phyloP scores from a whole-genome alignment of 805 yeast species.

The Wickerhamiella australiensis region DNA sequence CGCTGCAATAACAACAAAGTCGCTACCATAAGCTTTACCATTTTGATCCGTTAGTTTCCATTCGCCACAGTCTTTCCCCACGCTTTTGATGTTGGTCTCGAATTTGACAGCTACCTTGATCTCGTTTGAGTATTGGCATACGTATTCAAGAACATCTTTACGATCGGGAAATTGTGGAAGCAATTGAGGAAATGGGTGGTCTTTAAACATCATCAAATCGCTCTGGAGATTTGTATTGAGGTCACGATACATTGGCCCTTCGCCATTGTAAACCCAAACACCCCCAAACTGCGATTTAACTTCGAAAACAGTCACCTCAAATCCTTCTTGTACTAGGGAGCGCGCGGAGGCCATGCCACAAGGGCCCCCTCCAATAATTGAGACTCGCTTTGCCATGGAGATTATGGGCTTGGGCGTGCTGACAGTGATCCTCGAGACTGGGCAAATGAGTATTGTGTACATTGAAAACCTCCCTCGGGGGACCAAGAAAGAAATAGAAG shows the following conservation, averaged over 20 bases:
- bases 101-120: constrained; percentile 33
- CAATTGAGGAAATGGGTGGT: constrained; percentile 37
- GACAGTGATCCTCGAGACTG: neutral
- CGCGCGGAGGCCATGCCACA: constrained; percentile 55
- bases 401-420: neutral
- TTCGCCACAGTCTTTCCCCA: constrained; percentile 27
- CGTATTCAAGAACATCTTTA: constrained; percentile 47
- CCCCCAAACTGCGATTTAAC: constrained; percentile 57
- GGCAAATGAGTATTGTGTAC: neutral
- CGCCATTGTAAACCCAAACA: constrained; percentile 52
- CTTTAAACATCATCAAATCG: constrained; percentile 53
- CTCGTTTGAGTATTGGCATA: constrained; percentile 41
- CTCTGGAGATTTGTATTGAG: constrained; percentile 61
- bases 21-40: constrained; percentile 29
- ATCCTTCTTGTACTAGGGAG: constrained; percentile 44
- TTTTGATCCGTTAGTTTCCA: constrained; percentile 37
- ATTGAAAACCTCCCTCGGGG: constrained; percentile 1
- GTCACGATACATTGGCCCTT: constrained; percentile 45
- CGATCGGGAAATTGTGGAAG: constrained; percentile 48
- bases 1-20: constrained; percentile 50
- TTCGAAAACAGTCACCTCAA: constrained; percentile 49
- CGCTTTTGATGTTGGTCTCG: constrained; percentile 37
- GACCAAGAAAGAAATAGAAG: neutral
- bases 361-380: constrained; percentile 72
- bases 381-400: constrained; percentile 29